Conservation (phyloP, 169 alveolate species). For the Cyclospora cayetanensis region DNA sequence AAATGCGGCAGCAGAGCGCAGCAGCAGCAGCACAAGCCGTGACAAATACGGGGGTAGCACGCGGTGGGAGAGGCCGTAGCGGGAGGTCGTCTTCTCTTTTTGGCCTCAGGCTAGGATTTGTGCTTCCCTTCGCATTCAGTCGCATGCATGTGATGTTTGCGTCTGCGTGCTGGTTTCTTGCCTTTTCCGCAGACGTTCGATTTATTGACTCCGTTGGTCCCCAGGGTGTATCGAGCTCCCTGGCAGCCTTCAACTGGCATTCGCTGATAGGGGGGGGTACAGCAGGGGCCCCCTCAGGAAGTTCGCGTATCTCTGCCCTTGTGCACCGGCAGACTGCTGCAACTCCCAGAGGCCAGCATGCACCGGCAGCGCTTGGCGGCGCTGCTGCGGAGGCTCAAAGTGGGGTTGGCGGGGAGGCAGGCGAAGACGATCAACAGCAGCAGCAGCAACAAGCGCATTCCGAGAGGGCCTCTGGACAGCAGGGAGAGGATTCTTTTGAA, state of each 20-base stretch:
- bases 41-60: too few species aligned
- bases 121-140: background rate
- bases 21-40: background rate
- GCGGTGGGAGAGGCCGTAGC: too few species aligned
- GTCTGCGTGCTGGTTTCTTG: background rate
- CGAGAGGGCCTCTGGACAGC: too few species aligned
- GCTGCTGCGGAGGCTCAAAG: constrained; percentile 7
- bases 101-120: background rate
- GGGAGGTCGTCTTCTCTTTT: too few species aligned
- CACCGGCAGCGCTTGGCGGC: background rate
- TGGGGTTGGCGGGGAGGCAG: too few species aligned
- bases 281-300: constrained; percentile 10
- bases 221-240: background rate
- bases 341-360: constrained; percentile 1
- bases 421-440: too few species aligned
- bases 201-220: background rate
- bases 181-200: background rate
- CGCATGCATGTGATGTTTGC: too few species aligned
- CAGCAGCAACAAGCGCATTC: too few species aligned
- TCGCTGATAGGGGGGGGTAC: constrained; percentile 8
- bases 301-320: background rate
- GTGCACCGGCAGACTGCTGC: constrained; percentile 35
- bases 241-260: constrained; percentile 16
- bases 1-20: background rate
- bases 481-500: too few species aligned